phyloP scores from a whole-genome alignment of 108 stramenopile genomes.

The Fistulifera solaris region DNA sequence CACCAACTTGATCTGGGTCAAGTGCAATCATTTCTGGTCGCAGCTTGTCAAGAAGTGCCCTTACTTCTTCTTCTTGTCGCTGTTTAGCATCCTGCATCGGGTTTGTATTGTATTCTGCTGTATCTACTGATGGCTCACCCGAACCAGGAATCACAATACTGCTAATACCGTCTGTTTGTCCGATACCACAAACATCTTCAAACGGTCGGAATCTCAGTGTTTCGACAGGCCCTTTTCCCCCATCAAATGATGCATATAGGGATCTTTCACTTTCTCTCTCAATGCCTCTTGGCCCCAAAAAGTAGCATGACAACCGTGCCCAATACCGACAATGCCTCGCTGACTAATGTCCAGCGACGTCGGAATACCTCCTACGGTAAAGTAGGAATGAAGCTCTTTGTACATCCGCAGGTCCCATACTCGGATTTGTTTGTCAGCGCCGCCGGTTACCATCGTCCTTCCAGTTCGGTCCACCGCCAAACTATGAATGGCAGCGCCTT shows the following conservation, averaged over 20 bases:
- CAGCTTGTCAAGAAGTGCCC: slow-evolving; percentile 91
- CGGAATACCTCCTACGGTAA: slow-evolving; percentile 50
- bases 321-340: slow-evolving; percentile 82
- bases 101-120: slow-evolving; percentile 84
- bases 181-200: slow-evolving; percentile 95
- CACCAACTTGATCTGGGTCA: slow-evolving; percentile 84
- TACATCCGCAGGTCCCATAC: slow-evolving; percentile 96
- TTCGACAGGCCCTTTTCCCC: slow-evolving; percentile 54
- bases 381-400: slow-evolving; percentile 55
- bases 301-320: slow-evolving; percentile 73
- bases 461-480: slow-evolving; percentile 81
- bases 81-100: slow-evolving; percentile 88
- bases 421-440: slow-evolving; percentile 69
- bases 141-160: slow-evolving; percentile 95
- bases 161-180: slow-evolving; percentile 82
- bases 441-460: slow-evolving; percentile 84
- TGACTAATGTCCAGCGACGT: slow-evolving; percentile 85
- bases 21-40: slow-evolving; percentile 91
- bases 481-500: slow-evolving; percentile 66
- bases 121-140: slow-evolving; percentile 94
- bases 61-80: slow-evolving; percentile 92
- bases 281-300: slow-evolving; percentile 87
- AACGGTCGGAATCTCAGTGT: slow-evolving; percentile 89
- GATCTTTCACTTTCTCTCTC: slow-evolving; percentile 50
- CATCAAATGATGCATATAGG: slow-evolving; percentile 87